Evolutionary conservation across 2,329 filamentous ascomycete species (phyloP), one percentile per base, ranked within the genome.

Genomic region (Lasiodiplodia sp.): DNA sequence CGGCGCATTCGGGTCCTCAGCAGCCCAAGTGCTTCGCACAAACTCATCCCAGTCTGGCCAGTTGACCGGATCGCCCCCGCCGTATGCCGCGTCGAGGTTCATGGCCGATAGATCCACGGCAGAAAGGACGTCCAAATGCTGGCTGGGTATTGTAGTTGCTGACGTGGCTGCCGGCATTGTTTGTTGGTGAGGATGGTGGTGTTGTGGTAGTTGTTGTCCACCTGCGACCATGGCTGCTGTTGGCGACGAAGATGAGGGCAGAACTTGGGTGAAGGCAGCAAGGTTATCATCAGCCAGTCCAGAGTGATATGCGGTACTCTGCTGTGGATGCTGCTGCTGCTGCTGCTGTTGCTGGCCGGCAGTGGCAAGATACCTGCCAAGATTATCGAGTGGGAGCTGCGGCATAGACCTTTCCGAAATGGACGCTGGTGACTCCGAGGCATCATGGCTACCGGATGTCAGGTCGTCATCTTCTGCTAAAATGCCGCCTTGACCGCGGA

Each of bases 1-100:
- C 53, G n/a, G 14, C 31, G n/a, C 44, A 10, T 40, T 38, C 16
- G 56, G 25, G 18, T 53, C 57, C 18, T 68, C 37, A 16, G 58
- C 67, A 11, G 49, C 51, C 67, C 67, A 68, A 7, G 67, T 68
- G 38, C 67, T 68, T 40, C 56, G 67, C 16, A 68, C 67, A 51
- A 68, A 68, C 18, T 63, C 58, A 28, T 64, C 49, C 67, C 67
- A 68, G 44, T 68, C 67, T 2, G 56, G 31, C 67, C 67, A 68
- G 25, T 68, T 68, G 57, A 68, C 67, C 6, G 67, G 67, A 8
- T 68, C 67, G 23, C 49, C 67, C 28, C 64, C 64, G 3, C 7
- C 44, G 2, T n/a, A 18, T 7, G 40, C 40, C 10, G 49, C 37
- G 16, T 68, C 58, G 18, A 68, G 51, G 12, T 49, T 64, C 67